Conservation (phyloP, 306 rosid species). For the Castanea crenata region DNA sequence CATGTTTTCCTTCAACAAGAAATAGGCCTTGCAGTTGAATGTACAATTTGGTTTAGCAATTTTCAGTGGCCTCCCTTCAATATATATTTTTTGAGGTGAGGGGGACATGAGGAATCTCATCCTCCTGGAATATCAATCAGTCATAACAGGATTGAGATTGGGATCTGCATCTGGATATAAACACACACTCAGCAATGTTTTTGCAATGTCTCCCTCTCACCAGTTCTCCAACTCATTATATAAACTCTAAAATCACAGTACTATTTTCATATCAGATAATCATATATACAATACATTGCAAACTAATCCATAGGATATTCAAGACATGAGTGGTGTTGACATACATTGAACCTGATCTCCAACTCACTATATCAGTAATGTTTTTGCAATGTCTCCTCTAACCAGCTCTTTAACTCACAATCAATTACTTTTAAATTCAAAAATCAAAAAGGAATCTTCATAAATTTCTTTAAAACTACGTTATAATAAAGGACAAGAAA, state of each 20-base stretch:
- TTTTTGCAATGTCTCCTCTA: conserved; percentile 1
- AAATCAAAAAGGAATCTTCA: no score
- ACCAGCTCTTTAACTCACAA: conserved; percentile 14
- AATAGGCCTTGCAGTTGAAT: neutral
- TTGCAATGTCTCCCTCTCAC: conserved; percentile 20
- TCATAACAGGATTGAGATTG: conserved; percentile 5
- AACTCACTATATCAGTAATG: neutral
- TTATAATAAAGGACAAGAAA: no score
- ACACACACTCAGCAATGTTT: conserved; percentile 9
- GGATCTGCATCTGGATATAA: conserved; percentile 6
- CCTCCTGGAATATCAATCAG: conserved; percentile 16
- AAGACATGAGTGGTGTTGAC: no score
- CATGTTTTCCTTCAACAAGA: conserved; percentile 1
- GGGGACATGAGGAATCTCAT: conserved; percentile 32
- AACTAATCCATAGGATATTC: no score
- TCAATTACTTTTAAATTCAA: no score
- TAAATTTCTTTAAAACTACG: no score
- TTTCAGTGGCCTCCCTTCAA: conserved; percentile 3
- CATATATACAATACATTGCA: no score
- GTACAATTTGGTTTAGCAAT: no score
- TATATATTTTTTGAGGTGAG: conserved; percentile 14
- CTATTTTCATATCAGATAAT: no score
- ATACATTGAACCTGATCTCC: no score
- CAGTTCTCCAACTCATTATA: conserved; percentile 6
- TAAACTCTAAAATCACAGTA: no score